A percentile compares a stretch with the other conserved stretches of the same genome.
Conservation (phyloP, 306 rosid genomes). For the Cicer pinnatifidum region DNA sequence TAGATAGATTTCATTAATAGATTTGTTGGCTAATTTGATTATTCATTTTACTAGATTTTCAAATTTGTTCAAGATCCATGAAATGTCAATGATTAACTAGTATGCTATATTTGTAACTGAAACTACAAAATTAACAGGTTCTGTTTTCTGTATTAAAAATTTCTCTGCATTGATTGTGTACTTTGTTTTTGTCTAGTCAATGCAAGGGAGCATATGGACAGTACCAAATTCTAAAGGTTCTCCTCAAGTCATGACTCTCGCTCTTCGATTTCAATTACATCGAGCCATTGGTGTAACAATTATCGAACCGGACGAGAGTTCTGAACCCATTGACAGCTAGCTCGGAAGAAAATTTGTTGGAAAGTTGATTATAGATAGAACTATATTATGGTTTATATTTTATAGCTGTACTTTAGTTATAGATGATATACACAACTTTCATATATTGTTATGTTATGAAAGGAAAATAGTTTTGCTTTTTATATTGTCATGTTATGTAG, state of each 20-base stretch:
- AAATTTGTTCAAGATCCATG: slow-evolving; percentile 11
- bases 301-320: slow-evolving; percentile 61
- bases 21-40: slow-evolving; percentile 13
- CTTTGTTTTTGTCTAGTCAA: slow-evolving; percentile 55
- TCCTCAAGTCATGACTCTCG: slow-evolving; percentile 71
- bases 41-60: slow-evolving; percentile 1
- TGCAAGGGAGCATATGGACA: slow-evolving; percentile 84
- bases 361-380: slow-evolving; percentile 53
- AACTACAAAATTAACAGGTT: slow-evolving; percentile 4
- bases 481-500: slow-evolving; percentile 15
- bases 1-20: slow-evolving; percentile 13
- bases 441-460: neutral
- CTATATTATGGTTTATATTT: slow-evolving; percentile 19
- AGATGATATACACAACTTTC: slow-evolving; percentile 46
- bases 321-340: slow-evolving; percentile 63
- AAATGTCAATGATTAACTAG: slow-evolving; percentile 2
- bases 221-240: slow-evolving; percentile 67
- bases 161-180: slow-evolving; percentile 21
- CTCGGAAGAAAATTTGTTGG: slow-evolving; percentile 67
- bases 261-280: slow-evolving; percentile 67
- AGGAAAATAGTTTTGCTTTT: slow-evolving; percentile 44
- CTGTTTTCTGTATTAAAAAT: slow-evolving; percentile 1
- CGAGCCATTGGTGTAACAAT: slow-evolving; percentile 59
- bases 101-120: slow-evolving; percentile 11
- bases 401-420: slow-evolving; percentile 29